These are phyloP conservation scores for Cunninghamia lanceolata DNA, from an alignment of 75 land plant species.

Conservation along the genomic window DNA sequence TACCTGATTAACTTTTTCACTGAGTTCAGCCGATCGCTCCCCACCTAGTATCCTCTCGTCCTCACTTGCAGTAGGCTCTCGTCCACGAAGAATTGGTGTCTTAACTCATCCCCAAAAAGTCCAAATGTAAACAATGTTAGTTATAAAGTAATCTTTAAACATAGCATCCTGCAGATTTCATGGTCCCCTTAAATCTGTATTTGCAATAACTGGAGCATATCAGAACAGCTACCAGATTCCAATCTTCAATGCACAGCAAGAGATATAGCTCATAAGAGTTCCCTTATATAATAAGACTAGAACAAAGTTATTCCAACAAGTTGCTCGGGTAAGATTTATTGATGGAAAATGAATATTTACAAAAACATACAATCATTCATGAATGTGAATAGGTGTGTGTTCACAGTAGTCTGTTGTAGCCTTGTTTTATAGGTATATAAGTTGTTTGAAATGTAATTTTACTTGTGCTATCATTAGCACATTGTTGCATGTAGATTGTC, in stretches of 20 bases:
- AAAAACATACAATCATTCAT: neutral
- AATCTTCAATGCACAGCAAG: neutral
- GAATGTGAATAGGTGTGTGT: neutral
- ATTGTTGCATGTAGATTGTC: too few relatives aligned
- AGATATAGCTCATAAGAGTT: neutral
- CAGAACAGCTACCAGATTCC: neutral
- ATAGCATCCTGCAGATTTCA: neutral
- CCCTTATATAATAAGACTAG: neutral
- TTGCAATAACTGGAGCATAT: neutral
- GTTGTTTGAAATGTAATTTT: too few relatives aligned
- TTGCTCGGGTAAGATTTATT: neutral
- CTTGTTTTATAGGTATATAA: too few relatives aligned
- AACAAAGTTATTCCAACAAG: neutral
- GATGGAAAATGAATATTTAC: neutral
- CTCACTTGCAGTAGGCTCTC: conserved; percentile 87
- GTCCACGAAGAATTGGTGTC: conserved; percentile 86
- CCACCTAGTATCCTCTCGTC: conserved; percentile 68
- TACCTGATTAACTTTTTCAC: conserved; percentile 98
- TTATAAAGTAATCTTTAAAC: neutral
- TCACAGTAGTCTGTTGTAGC: too few relatives aligned
- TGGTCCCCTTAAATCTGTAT: neutral
- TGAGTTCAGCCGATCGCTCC: conserved; percentile 85
- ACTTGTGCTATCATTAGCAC: too few relatives aligned
- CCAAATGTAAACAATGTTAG: neutral
- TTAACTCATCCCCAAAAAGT: neutral